Evolutionary conservation across 179 eudicot genomes (phyloP).

Genomic region (Heliamphora pulchella): DNA sequence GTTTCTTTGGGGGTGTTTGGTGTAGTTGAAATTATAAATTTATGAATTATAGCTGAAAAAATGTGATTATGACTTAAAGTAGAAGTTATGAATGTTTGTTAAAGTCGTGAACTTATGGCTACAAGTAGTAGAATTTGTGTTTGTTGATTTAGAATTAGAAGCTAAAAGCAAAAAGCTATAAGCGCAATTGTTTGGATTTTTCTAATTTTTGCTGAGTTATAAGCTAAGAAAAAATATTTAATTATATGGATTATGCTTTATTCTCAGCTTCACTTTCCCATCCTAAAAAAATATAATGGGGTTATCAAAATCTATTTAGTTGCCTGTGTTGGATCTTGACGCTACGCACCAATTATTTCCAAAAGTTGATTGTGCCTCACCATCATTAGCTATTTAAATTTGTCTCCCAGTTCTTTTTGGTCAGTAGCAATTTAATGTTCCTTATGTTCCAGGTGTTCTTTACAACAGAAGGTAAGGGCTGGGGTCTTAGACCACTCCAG

Average conservation of each 20-base stretch:
- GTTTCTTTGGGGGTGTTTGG: too few relatives aligned
- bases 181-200: too few relatives aligned
- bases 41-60: too few relatives aligned
- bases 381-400: conserved; percentile 9
- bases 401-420: neutral
- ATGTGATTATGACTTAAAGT: too few relatives aligned
- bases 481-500: conserved; percentile 43
- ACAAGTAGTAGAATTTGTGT: too few relatives aligned
- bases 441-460: conserved; percentile 28
- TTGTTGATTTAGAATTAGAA: too few relatives aligned
- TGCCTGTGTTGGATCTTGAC: conserved; percentile 1
- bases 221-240: neutral
- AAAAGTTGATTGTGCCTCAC: neutral
- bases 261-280: neutral
- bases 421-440: neutral
- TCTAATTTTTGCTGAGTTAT: too few relatives aligned
- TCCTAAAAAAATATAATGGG: neutral
- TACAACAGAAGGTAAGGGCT: conserved; percentile 36
- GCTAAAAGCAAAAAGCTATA: too few relatives aligned
- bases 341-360: neutral
- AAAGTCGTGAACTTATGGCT: too few relatives aligned
- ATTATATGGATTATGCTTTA: neutral
- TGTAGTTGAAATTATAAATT: too few relatives aligned
- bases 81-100: too few relatives aligned
- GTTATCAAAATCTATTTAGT: neutral